phyloP scores from a whole-genome alignment of 225 moss, liverwort and hornwort genomes.

The Sphagnum tenellum region DNA sequence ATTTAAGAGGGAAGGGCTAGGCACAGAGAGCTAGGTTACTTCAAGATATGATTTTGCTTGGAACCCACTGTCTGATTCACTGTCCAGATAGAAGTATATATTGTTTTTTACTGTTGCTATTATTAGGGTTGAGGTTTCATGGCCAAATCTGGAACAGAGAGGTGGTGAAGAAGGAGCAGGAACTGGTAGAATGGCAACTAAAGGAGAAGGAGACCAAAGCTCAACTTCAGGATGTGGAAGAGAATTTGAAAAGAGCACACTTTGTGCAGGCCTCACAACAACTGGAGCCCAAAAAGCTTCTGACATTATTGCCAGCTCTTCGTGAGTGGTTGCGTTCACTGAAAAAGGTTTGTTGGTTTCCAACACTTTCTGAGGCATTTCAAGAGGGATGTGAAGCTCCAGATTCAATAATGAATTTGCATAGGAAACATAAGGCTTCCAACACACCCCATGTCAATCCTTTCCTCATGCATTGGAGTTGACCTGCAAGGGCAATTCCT shows the following conservation, averaged over 20 bases:
- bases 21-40: background rate
- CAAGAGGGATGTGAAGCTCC: background rate
- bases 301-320: slow-evolving; percentile 20
- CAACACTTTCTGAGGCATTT: background rate
- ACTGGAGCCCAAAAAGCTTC: slow-evolving; percentile 18
- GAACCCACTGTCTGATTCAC: background rate
- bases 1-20: background rate
- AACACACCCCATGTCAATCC: background rate
- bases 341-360: slow-evolving; percentile 8
- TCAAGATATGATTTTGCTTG: background rate
- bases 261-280: slow-evolving; percentile 16
- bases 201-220: slow-evolving; percentile 24
- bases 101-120: background rate
- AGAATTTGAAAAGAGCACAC: slow-evolving; percentile 19
- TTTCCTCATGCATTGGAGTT: background rate
- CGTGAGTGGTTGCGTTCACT: slow-evolving; percentile 19
- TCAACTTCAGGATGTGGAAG: slow-evolving; percentile 24
- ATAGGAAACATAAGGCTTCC: background rate
- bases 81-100: background rate
- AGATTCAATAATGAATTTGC: background rate
- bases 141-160: slow-evolving; percentile 18
- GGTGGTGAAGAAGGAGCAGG: slow-evolving; percentile 29
- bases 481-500: background rate
- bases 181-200: slow-evolving; percentile 35
- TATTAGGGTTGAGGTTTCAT: background rate